Evolutionary conservation across 1,284 basidiomycete species (phyloP), one percentile per base, ranked within the genome.

Genomic region (Cystobasidium slooffiae): DNA sequence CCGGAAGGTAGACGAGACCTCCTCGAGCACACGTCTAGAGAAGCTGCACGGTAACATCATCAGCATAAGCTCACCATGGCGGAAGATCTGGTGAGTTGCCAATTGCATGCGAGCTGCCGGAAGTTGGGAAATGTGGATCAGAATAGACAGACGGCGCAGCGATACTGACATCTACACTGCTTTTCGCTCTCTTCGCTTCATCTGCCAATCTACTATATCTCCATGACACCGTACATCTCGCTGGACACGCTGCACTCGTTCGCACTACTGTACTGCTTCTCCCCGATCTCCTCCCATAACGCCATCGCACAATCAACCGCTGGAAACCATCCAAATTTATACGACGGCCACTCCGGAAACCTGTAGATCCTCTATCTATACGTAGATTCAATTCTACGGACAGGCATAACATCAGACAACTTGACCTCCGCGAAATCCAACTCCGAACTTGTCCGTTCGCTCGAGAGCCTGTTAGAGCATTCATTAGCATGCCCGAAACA

Each of bases 381-480:
- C 20, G 75, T 70, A 4, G 63, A 62, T 24, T 75, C 75, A 24
- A 72, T 75, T 39, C 63, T 75, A 10, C 62, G 55, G n/a, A 58
- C 64, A 3, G 75, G 75, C 22, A 67, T 75, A 7, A 51, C 72
- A 9, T 56, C 63, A 9, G 53, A 64, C 24, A 62, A 61, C 16
- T 51, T 72, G 53, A 72, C 69, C 14, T 58, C 55, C 3, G 46
- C 62, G 18, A 67, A 67, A 46, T 64, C 67, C 53, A 75, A 75
- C 39, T 70, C 67, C 47, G 75, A 75, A 62, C 69, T 75, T n/a
- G 63, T 75, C 20, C 55, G 61, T 22, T 70, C 67, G 63, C 43
- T 75, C 18, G 43, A 65, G n/a, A 20, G 18, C 6, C 59, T 75
- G 12, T 56, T 75, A 6, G 68, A 72, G 47, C 44, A 41, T 52